These are phyloP conservation scores for Oryza meridionalis DNA, from an alignment of 176 grass and related monocot genomes.

Conservation along the genomic window DNA sequence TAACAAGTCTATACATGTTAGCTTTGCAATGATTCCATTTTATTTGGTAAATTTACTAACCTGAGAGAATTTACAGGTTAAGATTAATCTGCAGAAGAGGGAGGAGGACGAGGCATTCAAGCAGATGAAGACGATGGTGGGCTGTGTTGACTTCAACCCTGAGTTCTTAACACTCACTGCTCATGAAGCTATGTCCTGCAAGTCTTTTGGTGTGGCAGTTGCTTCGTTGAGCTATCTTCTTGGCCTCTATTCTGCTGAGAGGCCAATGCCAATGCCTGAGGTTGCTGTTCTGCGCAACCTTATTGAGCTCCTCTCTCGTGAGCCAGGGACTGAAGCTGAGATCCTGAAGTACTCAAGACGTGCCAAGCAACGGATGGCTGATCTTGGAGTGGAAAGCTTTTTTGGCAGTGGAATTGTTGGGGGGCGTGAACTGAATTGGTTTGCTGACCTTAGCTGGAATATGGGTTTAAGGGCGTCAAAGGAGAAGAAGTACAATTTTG, in stretches of 20 bases:
- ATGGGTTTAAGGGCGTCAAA: slow-evolving; percentile 60
- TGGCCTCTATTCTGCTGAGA: slow-evolving; percentile 68
- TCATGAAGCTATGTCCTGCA: slow-evolving; percentile 84
- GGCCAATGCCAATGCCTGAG: slow-evolving; percentile 74
- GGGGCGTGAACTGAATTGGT: slow-evolving; percentile 75
- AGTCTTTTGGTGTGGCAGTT: slow-evolving; percentile 61
- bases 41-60: slow-evolving; percentile 48
- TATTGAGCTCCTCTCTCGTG: slow-evolving; percentile 64
- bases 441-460: slow-evolving; percentile 72
- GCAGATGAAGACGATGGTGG: slow-evolving; percentile 73
- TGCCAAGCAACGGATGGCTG: slow-evolving; percentile 64
- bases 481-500: slow-evolving; percentile 59
- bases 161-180: slow-evolving; percentile 68
- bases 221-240: slow-evolving; percentile 67
- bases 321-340: slow-evolving; percentile 64
- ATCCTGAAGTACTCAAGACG: slow-evolving; percentile 76
- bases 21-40: slow-evolving; percentile 22
- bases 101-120: slow-evolving; percentile 74
- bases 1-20: slow-evolving; percentile 36
- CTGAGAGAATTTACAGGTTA: slow-evolving; percentile 58
- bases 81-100: slow-evolving; percentile 83
- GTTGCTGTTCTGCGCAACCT: slow-evolving; percentile 77
- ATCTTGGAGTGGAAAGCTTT: slow-evolving; percentile 64
- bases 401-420: slow-evolving; percentile 71
- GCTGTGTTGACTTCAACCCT: slow-evolving; percentile 78